These are phyloP conservation scores for Podochytrium sp. DNA, from an alignment of 192 early-diverging fungal species.

Conservation along the genomic window DNA sequence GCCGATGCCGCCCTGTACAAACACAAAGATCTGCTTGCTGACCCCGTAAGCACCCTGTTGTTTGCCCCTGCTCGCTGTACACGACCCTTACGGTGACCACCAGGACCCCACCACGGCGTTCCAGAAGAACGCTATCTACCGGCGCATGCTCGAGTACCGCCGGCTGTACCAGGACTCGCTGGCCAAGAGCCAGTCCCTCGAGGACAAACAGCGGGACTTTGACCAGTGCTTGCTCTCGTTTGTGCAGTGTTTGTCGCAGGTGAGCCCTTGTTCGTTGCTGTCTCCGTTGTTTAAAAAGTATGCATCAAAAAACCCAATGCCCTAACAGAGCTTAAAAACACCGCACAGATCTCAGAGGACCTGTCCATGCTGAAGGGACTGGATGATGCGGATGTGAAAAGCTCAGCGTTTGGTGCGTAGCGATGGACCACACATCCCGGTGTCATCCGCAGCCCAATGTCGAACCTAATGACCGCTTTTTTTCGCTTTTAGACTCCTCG, in stretches of 20 bases:
- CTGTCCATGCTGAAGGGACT: not conserved
- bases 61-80: too few relatives aligned
- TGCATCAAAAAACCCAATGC: not conserved
- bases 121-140: slow-evolving; percentile 57
- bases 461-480: too few relatives aligned
- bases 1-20: too few relatives aligned
- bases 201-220: slow-evolving; percentile 12
- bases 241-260: slow-evolving; percentile 7
- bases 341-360: slow-evolving; percentile 7
- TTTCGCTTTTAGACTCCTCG: slow-evolving; percentile 12
- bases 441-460: too few relatives aligned
- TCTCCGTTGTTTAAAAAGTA: not conserved
- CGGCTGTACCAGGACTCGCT: slow-evolving; percentile 13
- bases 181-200: slow-evolving; percentile 20
- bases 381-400: not conserved
- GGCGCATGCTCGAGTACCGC: slow-evolving; percentile 57
- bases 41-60: too few relatives aligned
- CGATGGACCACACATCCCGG: too few relatives aligned
- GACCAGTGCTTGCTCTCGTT: slow-evolving; percentile 9
- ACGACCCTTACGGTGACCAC: too few relatives aligned
- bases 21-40: too few relatives aligned
- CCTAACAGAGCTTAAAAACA: not conserved
- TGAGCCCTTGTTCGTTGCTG: not conserved
- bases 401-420: too few relatives aligned
- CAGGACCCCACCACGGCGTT: slow-evolving; percentile 42